Conservation (phyloP, 2,329 filamentous ascomycete genomes). For the Sporothrix pallida region DNA sequence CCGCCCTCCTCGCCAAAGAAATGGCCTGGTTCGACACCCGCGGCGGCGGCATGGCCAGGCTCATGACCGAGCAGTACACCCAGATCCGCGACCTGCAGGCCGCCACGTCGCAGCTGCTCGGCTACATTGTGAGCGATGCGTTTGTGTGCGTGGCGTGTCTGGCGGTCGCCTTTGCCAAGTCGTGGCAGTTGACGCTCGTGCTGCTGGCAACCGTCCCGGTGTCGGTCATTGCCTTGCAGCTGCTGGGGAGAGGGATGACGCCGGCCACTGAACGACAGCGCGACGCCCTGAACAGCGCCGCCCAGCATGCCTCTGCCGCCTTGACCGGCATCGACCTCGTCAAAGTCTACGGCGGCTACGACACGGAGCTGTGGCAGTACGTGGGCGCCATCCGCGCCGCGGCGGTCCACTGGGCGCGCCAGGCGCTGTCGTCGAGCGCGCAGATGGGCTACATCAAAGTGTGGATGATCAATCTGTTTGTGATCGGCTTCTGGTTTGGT, state of each 20-base stretch:
- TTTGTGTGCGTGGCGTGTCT: constrained; percentile 71
- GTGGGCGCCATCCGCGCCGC: constrained; percentile 45
- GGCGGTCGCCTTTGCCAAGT: constrained; percentile 74
- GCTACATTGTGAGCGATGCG: constrained; percentile 68
- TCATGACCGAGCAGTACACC: constrained; percentile 76
- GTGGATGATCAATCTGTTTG: constrained; percentile 78
- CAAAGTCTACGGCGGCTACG: constrained; percentile 81
- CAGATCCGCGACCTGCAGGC: constrained; percentile 82
- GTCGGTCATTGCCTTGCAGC: constrained; percentile 63
- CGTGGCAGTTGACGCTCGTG: constrained; percentile 83
- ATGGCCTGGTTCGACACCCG: constrained; percentile 82
- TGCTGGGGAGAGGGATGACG: constrained; percentile 66
- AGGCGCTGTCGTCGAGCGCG: constrained; percentile 57
- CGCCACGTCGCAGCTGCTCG: constrained; percentile 79
- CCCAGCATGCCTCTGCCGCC: constrained; percentile 73
- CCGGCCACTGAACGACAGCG: constrained; percentile 73
- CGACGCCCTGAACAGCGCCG: constrained; percentile 68
- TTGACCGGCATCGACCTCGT: constrained; percentile 80
- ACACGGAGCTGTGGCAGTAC: constrained; percentile 72
- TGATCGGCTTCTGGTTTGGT: constrained; percentile 90
- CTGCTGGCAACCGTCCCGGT: constrained; percentile 76
- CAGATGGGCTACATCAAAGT: constrained; percentile 78
- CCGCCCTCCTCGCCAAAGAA: constrained; percentile 71
- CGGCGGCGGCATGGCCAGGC: constrained; percentile 71
- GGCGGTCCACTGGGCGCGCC: constrained; percentile 63